Base-by-base conservation (phyloP, 2,329 filamentous ascomycete genomes). In the Trichophyton benhamiae region DNA sequence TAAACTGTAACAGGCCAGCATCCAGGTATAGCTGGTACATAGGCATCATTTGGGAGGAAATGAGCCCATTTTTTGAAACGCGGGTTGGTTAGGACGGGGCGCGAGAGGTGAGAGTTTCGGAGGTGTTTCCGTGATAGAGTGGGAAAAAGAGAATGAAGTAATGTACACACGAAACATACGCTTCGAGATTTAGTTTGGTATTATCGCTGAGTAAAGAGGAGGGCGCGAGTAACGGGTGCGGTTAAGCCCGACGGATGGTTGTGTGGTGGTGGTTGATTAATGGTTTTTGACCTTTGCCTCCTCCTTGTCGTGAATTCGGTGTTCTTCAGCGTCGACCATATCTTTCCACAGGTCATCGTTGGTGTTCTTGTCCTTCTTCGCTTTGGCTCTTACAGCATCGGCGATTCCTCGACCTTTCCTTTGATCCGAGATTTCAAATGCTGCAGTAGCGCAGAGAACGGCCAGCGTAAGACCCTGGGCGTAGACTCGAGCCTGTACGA, bases 401-500 rank as follows among this genome's bases (percentile, higher is more conserved):
- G 75, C 22, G 7, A 75, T 64, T 9, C 71, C 73, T 70, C 82
- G 82, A 57, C 89, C 89, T 71, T 82, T 83, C 71, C 85, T 86
- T 66, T 87, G 87, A 75, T 99, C 94, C 60, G 78, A 79, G 48
- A 85, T 82, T 83, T 96, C 91, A 68, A 96, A 87, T 9, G 84
- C 87, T 55, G 92, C 90, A 36, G 85, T 88, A 61, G 89, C 84
- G 70, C 95, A 82, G 61, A 96, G 79, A 59, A 96, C 89, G 65
- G 87, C 88, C 55, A 96, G 79, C 3, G 91, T 95, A 68, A 95
- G 78, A 4, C 88, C 90, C 78, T 96, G 91, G 2, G 91, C 91
- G 76, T 96, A 96, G 66, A 96, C 87, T 82, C 91, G 87, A 25
- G 91, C 91, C 80, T 96, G 91, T 15, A 96, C 91, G 22, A 96